A percentile compares a stretch with the other conserved stretches of the same genome.
Conservation (phyloP, 768 basidiomycete species). For the Omphalotus guepiniiformis region DNA sequence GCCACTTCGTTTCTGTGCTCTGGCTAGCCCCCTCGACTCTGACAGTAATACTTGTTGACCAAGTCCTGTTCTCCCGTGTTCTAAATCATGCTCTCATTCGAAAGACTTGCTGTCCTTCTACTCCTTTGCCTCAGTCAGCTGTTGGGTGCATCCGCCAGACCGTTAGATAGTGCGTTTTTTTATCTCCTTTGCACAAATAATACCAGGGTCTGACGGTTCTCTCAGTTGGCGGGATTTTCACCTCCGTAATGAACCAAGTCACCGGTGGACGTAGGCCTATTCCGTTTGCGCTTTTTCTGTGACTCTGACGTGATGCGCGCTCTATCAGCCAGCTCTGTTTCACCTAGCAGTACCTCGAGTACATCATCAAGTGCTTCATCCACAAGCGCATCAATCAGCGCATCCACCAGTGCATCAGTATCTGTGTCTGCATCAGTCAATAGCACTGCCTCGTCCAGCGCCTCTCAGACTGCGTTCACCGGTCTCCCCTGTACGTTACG, state of each 20-base stretch:
- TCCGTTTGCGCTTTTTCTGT: not conserved
- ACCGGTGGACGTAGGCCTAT: not conserved
- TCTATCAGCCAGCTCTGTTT: not conserved
- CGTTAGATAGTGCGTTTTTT: too few species aligned
- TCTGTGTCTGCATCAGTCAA: too few species aligned
- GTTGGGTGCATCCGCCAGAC: too few species aligned
- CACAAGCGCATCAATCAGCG: not conserved
- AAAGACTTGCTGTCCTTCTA: not conserved
- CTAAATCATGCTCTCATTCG: not conserved
- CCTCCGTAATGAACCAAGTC: not conserved
- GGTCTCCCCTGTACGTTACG: not conserved
- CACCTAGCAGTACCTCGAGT: too few species aligned
- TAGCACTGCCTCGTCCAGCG: not conserved
- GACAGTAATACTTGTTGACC: slow-evolving; percentile 7
- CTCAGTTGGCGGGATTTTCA: not conserved
- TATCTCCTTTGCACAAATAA: not conserved
- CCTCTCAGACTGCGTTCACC: not conserved
- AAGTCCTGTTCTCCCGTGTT: not conserved
- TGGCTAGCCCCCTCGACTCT: slow-evolving; percentile 3
- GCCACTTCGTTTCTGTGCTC: slow-evolving; percentile 3
- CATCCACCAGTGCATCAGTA: not conserved
- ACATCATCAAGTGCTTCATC: not conserved
- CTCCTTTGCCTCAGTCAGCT: slow-evolving; percentile 3
- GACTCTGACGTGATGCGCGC: not conserved
- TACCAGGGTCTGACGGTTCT: not conserved